Evolutionary conservation across 179 eudicot genomes (phyloP), one percentile per base, ranked within the genome.

Genomic region (Drosera spatulata): DNA sequence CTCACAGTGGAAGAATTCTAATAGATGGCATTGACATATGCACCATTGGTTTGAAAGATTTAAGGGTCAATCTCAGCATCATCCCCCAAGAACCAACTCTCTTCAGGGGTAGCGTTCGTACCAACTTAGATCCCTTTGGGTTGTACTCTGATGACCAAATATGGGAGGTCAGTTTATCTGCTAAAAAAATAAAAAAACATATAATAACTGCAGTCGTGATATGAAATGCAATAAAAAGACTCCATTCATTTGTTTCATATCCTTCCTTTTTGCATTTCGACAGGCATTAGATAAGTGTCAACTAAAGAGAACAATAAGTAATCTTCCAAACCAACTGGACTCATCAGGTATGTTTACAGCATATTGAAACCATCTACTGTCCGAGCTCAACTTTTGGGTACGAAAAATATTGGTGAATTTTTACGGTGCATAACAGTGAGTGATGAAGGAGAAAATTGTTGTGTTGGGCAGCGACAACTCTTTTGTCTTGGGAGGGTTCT

Each of bases 1-100:
- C 88, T 4, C 64, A 71, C 10, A 66, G 75, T 45, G 91, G 88
- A 52, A 71, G 60, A 49, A 79, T 82, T 41, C 57, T 77, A 39
- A 66, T 85, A 45, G 91, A 82, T 59, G 79, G 73, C 5, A 11
- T 80, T 41, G 79, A 87, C 44, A 85, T 87, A 50, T 79, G 86
- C 74, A 60, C 78, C 2, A 74, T 87, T 12, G 91, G 95, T 4
- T 83, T 87, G 6, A 73, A 72, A 61, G 86, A 87, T 69, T 58
- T 87, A 13, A 63, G 95, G 53, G 64, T 74, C 47, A 80, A 80
- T 57, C 77, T 87, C 55, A 80, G 83, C 51, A 75, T 85, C 53
- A 87, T 87, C 38, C 96, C 96, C 51, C 96, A 87, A 69, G 96
- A 87, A 44, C 91, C 96, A 60, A 79, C 96, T 8, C 85, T 87